Percentiles rank a stretch among this genome's conserved stretches.
These are phyloP conservation scores for Chrysanthemum seticuspe DNA, from an alignment of 129 eudicot genomes.

Conservation along the genomic window DNA sequence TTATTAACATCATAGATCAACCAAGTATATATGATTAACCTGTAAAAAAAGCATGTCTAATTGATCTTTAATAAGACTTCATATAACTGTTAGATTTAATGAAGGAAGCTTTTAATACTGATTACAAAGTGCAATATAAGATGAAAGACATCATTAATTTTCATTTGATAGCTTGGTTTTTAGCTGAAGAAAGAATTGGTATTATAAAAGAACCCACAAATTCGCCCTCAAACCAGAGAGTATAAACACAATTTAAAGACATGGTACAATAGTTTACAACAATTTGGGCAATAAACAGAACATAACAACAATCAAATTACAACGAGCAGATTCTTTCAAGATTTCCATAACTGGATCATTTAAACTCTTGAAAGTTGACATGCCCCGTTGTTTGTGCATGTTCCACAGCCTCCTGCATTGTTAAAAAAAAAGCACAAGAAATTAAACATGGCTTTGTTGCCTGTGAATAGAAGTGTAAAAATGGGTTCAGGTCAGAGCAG, in stretches of 20 bases:
- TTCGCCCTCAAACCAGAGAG: not conserved
- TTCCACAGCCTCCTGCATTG: constrained; percentile 84
- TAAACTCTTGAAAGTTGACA: constrained; percentile 85
- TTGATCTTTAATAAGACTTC: no score
- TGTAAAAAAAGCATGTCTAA: no score
- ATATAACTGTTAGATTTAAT: no score
- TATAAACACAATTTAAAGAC: not conserved
- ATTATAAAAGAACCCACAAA: constrained; percentile 1
- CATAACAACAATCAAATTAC: constrained; percentile 18
- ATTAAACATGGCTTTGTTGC: not conserved
- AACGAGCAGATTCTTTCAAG: not conserved
- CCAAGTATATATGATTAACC: no score
- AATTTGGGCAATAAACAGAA: constrained; percentile 10
- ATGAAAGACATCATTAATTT: no score
- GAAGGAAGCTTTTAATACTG: no score
- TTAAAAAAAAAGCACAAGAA: not conserved
- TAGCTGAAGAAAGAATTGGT: no score
- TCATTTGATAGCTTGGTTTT: no score
- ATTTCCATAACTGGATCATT: constrained; percentile 28
- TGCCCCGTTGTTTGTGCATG: constrained; percentile 97
- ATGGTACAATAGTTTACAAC: constrained; percentile 38
- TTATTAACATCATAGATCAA: no score
- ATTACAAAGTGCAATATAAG: no score
- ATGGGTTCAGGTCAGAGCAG: not conserved
- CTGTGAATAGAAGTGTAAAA: not conserved